Conservation (phyloP, 169 alveolate genomes). For the Amoebophrya sp. region DNA sequence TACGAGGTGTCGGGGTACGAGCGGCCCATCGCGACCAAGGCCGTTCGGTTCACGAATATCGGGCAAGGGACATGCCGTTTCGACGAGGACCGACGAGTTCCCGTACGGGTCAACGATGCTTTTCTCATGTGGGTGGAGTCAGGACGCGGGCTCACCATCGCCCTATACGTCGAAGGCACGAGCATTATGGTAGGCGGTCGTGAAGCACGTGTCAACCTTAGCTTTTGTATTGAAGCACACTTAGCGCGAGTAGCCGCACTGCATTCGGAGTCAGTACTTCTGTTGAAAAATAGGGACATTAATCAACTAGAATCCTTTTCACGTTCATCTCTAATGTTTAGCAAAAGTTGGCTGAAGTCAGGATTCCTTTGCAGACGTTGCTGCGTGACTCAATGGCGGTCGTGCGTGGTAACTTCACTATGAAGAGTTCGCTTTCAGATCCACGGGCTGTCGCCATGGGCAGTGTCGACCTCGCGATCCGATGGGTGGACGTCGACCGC, state of each 20-base stretch:
- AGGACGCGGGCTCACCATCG: neutral
- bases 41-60: neutral
- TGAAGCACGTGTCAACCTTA: too few species aligned
- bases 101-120: neutral
- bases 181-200: too few species aligned
- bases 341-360: neutral
- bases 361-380: neutral
- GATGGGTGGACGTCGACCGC: neutral
- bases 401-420: neutral
- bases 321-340: too few species aligned
- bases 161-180: neutral
- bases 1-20: neutral
- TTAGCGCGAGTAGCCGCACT: too few species aligned
- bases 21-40: neutral
- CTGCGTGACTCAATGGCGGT: neutral
- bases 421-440: neutral
- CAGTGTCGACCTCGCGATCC: neutral
- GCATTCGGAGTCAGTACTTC: too few species aligned
- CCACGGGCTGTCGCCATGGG: neutral
- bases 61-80: neutral
- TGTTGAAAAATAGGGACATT: too few species aligned
- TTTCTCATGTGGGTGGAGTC: neutral
- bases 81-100: neutral
- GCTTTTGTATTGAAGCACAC: too few species aligned
- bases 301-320: too few species aligned